Conservation (phyloP, 208 protist species). For the Strigomonas culicis region DNA sequence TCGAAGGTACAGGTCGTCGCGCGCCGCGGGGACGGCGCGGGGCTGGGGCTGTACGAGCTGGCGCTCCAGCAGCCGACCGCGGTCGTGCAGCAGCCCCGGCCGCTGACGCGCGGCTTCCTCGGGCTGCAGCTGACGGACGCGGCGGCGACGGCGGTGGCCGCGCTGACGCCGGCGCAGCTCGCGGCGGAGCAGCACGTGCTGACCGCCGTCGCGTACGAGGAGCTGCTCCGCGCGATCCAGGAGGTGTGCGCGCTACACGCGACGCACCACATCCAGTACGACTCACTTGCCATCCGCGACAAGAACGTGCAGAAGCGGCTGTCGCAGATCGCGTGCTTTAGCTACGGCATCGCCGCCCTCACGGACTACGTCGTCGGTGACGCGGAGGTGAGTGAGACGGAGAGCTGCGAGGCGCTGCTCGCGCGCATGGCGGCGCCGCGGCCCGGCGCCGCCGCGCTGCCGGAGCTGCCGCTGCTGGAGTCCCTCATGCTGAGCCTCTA, state of each 20-base stretch:
- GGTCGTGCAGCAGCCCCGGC: background rate
- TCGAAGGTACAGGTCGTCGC: constrained; percentile 20
- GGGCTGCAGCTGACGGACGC: constrained; percentile 15
- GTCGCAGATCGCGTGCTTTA: constrained; percentile 51
- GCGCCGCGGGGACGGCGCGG: background rate
- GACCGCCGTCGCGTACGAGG: constrained; percentile 60
- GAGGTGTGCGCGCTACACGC: constrained; percentile 63
- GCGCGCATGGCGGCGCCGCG: background rate
- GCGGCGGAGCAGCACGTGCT: constrained; percentile 50
- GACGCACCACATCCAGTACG: constrained; percentile 56
- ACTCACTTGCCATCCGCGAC: constrained; percentile 66
- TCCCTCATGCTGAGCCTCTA: constrained; percentile 54
- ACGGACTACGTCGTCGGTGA: constrained; percentile 52
- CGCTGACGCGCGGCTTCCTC: constrained; percentile 18
- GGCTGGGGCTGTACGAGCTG: background rate
- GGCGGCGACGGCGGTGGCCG: background rate
- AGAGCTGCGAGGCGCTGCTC: constrained; percentile 4
- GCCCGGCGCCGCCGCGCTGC: constrained; percentile 1
- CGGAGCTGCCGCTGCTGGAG: constrained; percentile 44
- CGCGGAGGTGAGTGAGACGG: constrained; percentile 21
- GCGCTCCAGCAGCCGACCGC: background rate
- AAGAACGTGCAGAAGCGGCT: constrained; percentile 60
- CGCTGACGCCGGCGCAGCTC: constrained; percentile 28
- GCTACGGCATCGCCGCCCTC: constrained; percentile 59
- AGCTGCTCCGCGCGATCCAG: constrained; percentile 45